phyloP scores from a whole-genome alignment of 129 eudicot genomes.

The Flaveria bidentis region DNA sequence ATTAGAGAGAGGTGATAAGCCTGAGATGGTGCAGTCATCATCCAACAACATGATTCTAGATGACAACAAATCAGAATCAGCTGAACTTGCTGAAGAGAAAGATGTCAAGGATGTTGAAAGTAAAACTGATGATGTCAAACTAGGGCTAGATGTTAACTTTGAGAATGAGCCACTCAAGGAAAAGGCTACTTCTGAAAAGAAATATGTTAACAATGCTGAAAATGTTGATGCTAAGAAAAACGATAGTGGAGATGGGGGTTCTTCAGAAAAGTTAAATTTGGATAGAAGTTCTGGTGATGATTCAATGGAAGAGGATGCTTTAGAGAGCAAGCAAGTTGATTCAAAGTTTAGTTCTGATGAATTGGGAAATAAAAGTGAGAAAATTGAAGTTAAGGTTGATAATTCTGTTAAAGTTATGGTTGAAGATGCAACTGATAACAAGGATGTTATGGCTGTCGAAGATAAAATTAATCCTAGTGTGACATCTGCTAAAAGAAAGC shows the following conservation, averaged over 20 bases:
- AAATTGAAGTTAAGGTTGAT: constrained; percentile 46
- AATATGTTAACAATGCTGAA: constrained; percentile 32
- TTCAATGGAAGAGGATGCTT: constrained; percentile 67
- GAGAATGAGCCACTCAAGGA: constrained; percentile 45
- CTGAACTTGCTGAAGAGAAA: constrained; percentile 55
- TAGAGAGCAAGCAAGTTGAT: constrained; percentile 63
- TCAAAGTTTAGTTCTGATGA: constrained; percentile 43
- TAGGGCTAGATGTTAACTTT: constrained; percentile 1
- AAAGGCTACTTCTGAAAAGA: constrained; percentile 44
- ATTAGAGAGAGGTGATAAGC: constrained; percentile 76
- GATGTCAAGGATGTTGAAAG: constrained; percentile 32
- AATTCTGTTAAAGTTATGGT: constrained; percentile 41
- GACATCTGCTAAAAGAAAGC: constrained; percentile 58
- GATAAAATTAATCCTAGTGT: constrained; percentile 35
- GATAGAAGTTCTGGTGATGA: constrained; percentile 78
- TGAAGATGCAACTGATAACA: constrained; percentile 40
- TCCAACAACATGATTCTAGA: constrained; percentile 42
- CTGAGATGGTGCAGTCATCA: constrained; percentile 57
- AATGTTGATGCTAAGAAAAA: constrained; percentile 46
- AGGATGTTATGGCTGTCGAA: constrained; percentile 24
- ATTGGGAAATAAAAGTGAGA: constrained; percentile 36
- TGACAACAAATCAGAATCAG: constrained; percentile 42
- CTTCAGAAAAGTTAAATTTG: constrained; percentile 58
- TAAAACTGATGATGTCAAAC: constrained; percentile 1
- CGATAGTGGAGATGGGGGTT: constrained; percentile 56